phyloP scores from a whole-genome alignment of 1,139 yeast species.

The Yamadazyma atlantica region DNA sequence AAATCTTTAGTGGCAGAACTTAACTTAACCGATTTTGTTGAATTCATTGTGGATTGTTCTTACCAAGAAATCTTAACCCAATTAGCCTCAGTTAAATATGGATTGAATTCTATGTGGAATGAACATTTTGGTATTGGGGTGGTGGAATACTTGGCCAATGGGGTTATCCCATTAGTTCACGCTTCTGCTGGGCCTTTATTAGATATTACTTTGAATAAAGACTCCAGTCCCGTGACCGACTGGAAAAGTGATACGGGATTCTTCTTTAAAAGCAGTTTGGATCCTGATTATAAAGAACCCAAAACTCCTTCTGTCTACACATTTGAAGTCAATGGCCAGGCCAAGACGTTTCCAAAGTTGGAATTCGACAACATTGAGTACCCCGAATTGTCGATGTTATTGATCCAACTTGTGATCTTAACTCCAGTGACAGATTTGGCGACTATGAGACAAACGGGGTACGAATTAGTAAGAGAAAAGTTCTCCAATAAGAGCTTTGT shows the following conservation, averaged over 20 bases:
- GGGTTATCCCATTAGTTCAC: conserved; percentile 85
- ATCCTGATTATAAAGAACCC: conserved; percentile 58
- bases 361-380: conserved; percentile 20
- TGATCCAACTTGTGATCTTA: conserved; percentile 37
- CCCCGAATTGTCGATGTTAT: conserved; percentile 40
- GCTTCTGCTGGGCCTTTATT: conserved; percentile 89
- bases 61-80: conserved; percentile 59
- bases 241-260: conserved; percentile 62
- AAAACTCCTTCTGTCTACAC: too few relatives aligned
- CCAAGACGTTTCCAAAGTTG: conserved; percentile 3
- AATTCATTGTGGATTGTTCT: conserved; percentile 74
- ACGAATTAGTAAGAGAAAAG: conserved; percentile 49
- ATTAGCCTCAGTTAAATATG: conserved; percentile 64
- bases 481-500: conserved; percentile 72
- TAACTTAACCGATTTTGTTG: conserved; percentile 49
- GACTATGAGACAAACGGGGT: conserved; percentile 55
- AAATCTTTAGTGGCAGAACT: conserved; percentile 46
- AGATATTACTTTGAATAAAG: conserved; percentile 62
- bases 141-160: conserved; percentile 88
- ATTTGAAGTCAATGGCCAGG: too few relatives aligned
- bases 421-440: conserved; percentile 32
- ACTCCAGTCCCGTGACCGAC: conserved; percentile 14
- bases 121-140: conserved; percentile 99
- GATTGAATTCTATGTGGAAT: conserved; percentile 98
- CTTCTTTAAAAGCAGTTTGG: conserved; percentile 59